Evolutionary conservation across 805 yeast genomes (phyloP), one percentile per base, ranked within the genome.

Genomic region (Lipomyces starkeyi): DNA sequence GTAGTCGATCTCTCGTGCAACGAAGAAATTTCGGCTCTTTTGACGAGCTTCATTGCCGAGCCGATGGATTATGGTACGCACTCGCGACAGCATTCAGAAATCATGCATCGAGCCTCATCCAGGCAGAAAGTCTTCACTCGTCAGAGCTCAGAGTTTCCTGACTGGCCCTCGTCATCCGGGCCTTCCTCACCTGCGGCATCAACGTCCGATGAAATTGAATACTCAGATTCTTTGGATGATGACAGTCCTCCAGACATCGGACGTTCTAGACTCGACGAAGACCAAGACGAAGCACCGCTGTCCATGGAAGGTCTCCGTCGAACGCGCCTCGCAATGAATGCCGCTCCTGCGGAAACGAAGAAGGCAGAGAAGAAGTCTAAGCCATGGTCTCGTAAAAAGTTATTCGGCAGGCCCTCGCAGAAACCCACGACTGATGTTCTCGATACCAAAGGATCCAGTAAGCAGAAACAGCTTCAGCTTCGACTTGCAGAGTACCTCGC

Each of bases 1-100:
- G 71, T 72, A 0, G 58, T 74, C 61, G 78, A 78, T 57, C 55
- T 78, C 29, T 72, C 75, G 3, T 63, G 62, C 27, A 57, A 59
- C 7, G 34, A 25, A 4, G 63, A 65, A 17, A 53, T 69, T 6
- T 20, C n/a, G 8, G 25, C 52, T n/a, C 25, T 69, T 37, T 63
- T 69, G 22, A 11, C 49, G 14, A 43, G 47, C 37, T 53, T 20
- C 54, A 58, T 58, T 37, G 14, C 27, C n/a, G 52, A 49, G 35
- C 56, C 54, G 47, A 29, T 17, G 27, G 56, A 49, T 13, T 47
- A 37, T 20, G 17, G 34, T 3, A 25, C 11, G 3, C 20, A 29
- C 17, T 13, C 22, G 13, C 63, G 54, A 32, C 9, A 35, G 62
- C 9, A 43, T 43, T 43, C 49, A 3, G 49, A 43, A n/a, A 43